Percentiles rank a stretch among this genome's conserved stretches.
Evolutionary conservation across 2,329 filamentous ascomycete genomes (phyloP).

Genomic region (Alternaria gaisen): DNA sequence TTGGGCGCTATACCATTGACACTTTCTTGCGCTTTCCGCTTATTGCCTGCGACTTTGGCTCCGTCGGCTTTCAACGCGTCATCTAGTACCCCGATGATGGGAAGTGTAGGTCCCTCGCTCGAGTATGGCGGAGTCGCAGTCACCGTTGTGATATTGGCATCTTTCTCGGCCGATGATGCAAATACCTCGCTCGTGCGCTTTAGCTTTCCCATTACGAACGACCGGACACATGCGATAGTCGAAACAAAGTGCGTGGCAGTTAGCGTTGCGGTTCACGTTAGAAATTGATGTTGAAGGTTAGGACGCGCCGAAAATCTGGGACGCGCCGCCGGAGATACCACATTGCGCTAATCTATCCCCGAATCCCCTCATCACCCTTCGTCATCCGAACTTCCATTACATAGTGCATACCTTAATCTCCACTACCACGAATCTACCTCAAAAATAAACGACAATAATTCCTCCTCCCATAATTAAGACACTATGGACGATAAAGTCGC

Average conservation of each 20-base stretch:
- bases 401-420: neutral
- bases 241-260: neutral
- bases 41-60: slow-evolving; percentile 1
- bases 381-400: neutral
- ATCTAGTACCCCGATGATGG: slow-evolving; percentile 17
- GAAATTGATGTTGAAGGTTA: slow-evolving; percentile 13
- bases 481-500: neutral
- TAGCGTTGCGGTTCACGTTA: neutral
- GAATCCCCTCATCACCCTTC: neutral
- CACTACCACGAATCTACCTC: neutral
- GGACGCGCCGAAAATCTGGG: slow-evolving; percentile 19
- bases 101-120: slow-evolving; percentile 35
- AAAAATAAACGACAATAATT: neutral
- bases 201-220: slow-evolving; percentile 20
- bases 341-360: slow-evolving; percentile 10
- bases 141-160: slow-evolving; percentile 7
- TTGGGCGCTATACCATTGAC: neutral
- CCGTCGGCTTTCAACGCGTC: neutral
- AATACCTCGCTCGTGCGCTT: slow-evolving; percentile 36
- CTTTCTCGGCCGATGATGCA: slow-evolving; percentile 21
- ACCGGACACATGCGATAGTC: neutral
- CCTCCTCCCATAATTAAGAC: neutral
- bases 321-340: slow-evolving; percentile 16
- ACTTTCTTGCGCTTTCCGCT: slow-evolving; percentile 15
- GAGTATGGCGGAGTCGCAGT: slow-evolving; percentile 23